Evolutionary conservation across 352 stramenopile genomes (phyloP), one percentile per base, ranked within the genome.

Genomic region (Phytophthora pluvialis): DNA sequence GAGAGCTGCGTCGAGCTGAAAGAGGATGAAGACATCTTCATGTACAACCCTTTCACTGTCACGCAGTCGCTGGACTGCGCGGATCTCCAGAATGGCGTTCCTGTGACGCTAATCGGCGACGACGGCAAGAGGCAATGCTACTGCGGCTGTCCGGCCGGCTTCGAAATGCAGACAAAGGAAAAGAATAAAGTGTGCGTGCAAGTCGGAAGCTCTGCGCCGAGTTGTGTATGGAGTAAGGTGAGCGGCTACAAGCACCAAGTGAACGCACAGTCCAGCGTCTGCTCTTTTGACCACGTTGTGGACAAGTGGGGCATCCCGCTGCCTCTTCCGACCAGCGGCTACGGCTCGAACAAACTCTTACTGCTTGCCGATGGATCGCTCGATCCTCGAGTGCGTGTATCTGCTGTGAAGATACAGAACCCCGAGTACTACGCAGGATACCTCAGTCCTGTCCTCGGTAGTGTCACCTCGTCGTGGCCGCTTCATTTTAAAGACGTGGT

Each of bases 1-100:
- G 50, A 64, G 18, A 78, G 75, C 43, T 77, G 58, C 40, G 68
- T 88, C 40, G 43, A 72, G 39, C 54, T 90, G 16, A 44, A 61
- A 15, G 46, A 80, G 6, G 39, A 48, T 1, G 60, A 77, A 1
- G 77, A 90, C 26, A 58, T 92, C 31, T 90, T 83, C 64, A 68
- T 85, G 69, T 90, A 86, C 75, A 88, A 88, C 46, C 79, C 80
- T 36, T 85, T 87, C 62, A 70, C 49, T 13, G 64, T 84, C 48
- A 65, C 62, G 16, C 73, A 75, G 11, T 64, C 64, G n/a, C 32
- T 82, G 11, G 45, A 76, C 21, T 90, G 83, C 44, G 60, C 38
- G 3, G 46, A 66, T 5, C 57, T 90, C 5, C 33, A 53, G 1
- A 71, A 72, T 29, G 79, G 78, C 4, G 63, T 90, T 11, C 81